phyloP scores from a whole-genome alignment of 805 yeast species.

The Candida broadrunensis region DNA sequence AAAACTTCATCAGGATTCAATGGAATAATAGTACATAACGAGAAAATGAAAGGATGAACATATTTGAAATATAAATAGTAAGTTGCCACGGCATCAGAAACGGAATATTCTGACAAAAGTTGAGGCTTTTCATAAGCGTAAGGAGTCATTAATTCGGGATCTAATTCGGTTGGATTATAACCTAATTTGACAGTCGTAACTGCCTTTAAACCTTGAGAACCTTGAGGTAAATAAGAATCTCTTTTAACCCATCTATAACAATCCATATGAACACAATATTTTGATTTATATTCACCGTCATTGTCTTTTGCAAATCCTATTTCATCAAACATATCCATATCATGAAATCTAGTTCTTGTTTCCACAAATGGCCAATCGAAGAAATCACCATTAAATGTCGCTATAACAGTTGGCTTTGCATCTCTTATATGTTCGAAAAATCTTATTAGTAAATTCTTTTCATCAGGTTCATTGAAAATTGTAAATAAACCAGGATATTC shows the following conservation, averaged over 20 bases:
- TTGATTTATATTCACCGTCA: slow-evolving; percentile 90
- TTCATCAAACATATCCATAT: slow-evolving; percentile 82
- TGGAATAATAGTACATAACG: slow-evolving; percentile 93
- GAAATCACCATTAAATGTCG: slow-evolving; percentile 97
- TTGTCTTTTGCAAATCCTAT: slow-evolving; percentile 89
- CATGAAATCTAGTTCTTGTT: slow-evolving; percentile 79
- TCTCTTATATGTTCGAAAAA: slow-evolving; percentile 92
- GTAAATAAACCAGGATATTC: slow-evolving; percentile 90
- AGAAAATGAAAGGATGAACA: slow-evolving; percentile 94
- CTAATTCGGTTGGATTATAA: slow-evolving; percentile 93
- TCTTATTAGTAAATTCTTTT: slow-evolving; percentile 64
- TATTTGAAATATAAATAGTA: slow-evolving; percentile 93
- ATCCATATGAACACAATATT: slow-evolving; percentile 95
- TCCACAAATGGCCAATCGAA: slow-evolving; percentile 99
- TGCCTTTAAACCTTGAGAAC: slow-evolving; percentile 97
- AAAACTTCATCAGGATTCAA: slow-evolving; percentile 94
- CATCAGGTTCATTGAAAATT: slow-evolving; percentile 86
- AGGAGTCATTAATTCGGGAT: slow-evolving; percentile 97
- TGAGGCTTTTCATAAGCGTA: slow-evolving; percentile 96
- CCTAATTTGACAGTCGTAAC: slow-evolving; percentile 95
- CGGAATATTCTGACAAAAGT: slow-evolving; percentile 90
- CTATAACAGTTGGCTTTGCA: slow-evolving; percentile 90
- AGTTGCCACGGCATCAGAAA: slow-evolving; percentile 99
- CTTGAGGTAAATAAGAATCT: slow-evolving; percentile 96
- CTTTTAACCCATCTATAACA: slow-evolving; percentile 97